Conservation (phyloP, 306 rosid genomes). For the Vigna hirtella region DNA sequence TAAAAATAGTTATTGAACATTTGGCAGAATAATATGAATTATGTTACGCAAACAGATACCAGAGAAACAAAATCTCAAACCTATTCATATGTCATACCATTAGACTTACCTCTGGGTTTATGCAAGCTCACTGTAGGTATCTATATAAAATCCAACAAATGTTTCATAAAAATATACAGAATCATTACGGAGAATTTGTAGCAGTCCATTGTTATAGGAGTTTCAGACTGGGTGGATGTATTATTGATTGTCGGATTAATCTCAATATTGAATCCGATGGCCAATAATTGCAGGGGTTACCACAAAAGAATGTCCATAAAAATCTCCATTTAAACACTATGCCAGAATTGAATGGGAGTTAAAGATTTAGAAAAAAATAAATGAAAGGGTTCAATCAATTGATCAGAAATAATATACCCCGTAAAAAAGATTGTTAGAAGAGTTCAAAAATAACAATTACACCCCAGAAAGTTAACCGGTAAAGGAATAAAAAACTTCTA, state of each 20-base stretch:
- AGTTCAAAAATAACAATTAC: neutral
- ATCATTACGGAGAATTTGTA: neutral
- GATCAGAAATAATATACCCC: slow-evolving; percentile 9
- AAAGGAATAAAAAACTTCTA: neutral
- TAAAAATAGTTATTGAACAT: neutral
- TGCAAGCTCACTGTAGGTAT: slow-evolving; percentile 6
- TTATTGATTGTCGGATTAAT: slow-evolving; percentile 9
- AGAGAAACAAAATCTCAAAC: slow-evolving; percentile 4
- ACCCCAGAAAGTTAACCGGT: neutral
- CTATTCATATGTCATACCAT: neutral
- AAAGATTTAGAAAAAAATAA: neutral
- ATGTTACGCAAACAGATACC: neutral
- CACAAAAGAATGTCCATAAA: neutral
- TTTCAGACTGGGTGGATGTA: neutral
- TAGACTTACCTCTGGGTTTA: neutral
- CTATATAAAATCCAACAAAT: slow-evolving; percentile 1
- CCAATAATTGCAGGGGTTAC: neutral
- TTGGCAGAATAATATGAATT: slow-evolving; percentile 1
- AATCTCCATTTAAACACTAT: slow-evolving; percentile 13
- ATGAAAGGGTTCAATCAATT: neutral
- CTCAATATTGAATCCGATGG: neutral
- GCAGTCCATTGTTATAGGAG: neutral
- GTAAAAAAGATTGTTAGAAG: neutral
- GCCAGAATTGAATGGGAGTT: neutral
- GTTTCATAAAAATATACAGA: neutral